Evolutionary conservation across 306 rosid genomes (phyloP).

Genomic region (Castanopsis chinensis): DNA sequence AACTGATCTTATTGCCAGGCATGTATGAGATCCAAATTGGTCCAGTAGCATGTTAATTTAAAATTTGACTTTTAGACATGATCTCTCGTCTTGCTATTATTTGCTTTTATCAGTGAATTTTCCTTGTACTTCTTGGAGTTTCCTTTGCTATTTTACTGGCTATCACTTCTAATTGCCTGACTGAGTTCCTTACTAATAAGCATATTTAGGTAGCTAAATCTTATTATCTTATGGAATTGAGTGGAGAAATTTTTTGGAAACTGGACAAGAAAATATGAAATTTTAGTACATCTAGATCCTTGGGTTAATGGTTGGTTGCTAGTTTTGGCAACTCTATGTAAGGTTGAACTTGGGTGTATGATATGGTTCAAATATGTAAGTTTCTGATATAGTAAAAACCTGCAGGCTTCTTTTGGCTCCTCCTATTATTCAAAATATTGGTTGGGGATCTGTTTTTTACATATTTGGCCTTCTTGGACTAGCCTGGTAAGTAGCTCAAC

Average conservation of each 20-base stretch:
- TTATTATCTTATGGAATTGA: neutral
- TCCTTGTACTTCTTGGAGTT: slow-evolving; percentile 1
- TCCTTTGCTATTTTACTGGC: slow-evolving; percentile 10
- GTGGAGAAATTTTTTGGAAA: neutral
- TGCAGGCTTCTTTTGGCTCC: slow-evolving; percentile 95
- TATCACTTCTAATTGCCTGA: slow-evolving; percentile 1
- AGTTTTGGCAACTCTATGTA: slow-evolving; percentile 5
- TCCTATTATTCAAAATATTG: slow-evolving; percentile 79
- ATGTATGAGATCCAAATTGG: slow-evolving; percentile 44
- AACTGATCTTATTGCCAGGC: slow-evolving; percentile 98
- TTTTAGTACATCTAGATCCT: neutral
- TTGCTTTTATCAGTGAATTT: neutral
- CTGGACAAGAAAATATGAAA: neutral
- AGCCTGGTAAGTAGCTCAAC: slow-evolving; percentile 69
- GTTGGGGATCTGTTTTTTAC: slow-evolving; percentile 96
- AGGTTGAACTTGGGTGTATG: neutral
- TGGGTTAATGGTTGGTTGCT: slow-evolving; percentile 11
- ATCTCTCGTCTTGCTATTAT: neutral
- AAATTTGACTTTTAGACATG: slow-evolving; percentile 13
- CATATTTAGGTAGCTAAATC: neutral
- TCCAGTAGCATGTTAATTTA: slow-evolving; percentile 10
- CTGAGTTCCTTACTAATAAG: neutral
- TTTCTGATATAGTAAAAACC: slow-evolving; percentile 24
- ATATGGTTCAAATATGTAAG: neutral
- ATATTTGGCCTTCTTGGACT: slow-evolving; percentile 74